Base-by-base conservation (phyloP, 768 basidiomycete species). In the Suillus lakei region DNA sequence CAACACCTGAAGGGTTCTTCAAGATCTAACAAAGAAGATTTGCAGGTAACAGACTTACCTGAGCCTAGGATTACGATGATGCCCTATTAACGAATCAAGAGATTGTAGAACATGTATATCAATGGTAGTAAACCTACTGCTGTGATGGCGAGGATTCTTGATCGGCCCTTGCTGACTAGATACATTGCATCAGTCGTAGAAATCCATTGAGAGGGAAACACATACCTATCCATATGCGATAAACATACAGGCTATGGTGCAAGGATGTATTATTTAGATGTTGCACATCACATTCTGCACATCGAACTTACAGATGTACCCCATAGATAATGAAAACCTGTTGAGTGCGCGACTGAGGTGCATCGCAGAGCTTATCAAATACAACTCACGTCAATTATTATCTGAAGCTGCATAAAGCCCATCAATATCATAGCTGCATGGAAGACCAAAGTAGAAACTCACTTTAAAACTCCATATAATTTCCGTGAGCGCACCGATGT, bases 381-480 rank as follows among this genome's bases (percentile, higher is more conserved):
- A 21, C 4, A 28, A 21, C 58, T 21, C 18, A 59, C 58, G 15
- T 59, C 38, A 3, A 41, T 1, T 12, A 59, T 0, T 18, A 59
- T 28, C 7, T 59, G 58, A 30, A 59, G 58, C 58, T 59, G 18
- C 18, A 41, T 3, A 18, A n/a, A 13, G 12, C 38, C 38, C 26
- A 28, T 59, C 58, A 41, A 32, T 36, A 21, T 28, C 5, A 41
- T 13, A 21, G 26, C 26, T 21, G 18, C 38, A n/a, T 2, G 26
- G 18, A 26, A 26, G 8, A 26, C 38, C 15, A 6, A 12, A 38
- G 10, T 28, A 56, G 5, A 13, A 16, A 38, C 62, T 36, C 38
- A 63, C 62, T 41, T 63, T 54, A 4, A 65, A 50, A 21, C 44
- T 30, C 80, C 79, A 79, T 34, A 71, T 76, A 1, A 78, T 73